phyloP scores from a whole-genome alignment of 768 basidiomycete genomes.

The Dictyophora rubrovolvata region DNA sequence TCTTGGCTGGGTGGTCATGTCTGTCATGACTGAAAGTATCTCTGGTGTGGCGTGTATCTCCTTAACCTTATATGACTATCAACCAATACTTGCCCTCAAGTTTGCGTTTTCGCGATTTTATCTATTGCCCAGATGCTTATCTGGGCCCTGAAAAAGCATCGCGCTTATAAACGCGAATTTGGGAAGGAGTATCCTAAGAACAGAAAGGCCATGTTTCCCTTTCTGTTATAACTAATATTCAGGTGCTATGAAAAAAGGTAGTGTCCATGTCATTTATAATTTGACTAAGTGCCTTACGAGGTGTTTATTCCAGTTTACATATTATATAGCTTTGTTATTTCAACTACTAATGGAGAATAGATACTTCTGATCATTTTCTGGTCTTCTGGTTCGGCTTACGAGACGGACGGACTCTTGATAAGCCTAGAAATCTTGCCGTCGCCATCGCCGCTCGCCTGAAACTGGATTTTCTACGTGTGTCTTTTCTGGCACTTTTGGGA shows the following conservation, averaged over 20 bases:
- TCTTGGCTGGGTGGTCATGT: constrained; percentile 62
- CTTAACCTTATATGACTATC: constrained; percentile 1
- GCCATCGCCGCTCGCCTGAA: neutral
- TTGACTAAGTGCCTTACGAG: neutral
- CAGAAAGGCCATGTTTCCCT: constrained; percentile 75
- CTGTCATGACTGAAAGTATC: constrained; percentile 67
- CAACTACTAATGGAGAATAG: neutral
- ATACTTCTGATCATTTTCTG: neutral
- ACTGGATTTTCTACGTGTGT: neutral
- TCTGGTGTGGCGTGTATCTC: constrained; percentile 42
- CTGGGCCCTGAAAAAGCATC: constrained; percentile 92
- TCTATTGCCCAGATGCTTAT: constrained; percentile 57
- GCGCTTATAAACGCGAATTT: constrained; percentile 86
- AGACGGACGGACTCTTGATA: neutral
- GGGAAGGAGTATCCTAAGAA: constrained; percentile 69
- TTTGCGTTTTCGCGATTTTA: constrained; percentile 54
- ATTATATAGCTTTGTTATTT: neutral
- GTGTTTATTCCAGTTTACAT: neutral
- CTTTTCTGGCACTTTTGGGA: neutral
- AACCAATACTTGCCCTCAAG: constrained; percentile 24
- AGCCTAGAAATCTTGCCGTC: neutral
- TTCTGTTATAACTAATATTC: constrained; percentile 44
- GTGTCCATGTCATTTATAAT: neutral
- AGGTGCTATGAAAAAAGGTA: neutral
- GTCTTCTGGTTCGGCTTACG: neutral